phyloP scores from a whole-genome alignment of 1,284 basidiomycete genomes.

The Cystobasidium sp. region DNA sequence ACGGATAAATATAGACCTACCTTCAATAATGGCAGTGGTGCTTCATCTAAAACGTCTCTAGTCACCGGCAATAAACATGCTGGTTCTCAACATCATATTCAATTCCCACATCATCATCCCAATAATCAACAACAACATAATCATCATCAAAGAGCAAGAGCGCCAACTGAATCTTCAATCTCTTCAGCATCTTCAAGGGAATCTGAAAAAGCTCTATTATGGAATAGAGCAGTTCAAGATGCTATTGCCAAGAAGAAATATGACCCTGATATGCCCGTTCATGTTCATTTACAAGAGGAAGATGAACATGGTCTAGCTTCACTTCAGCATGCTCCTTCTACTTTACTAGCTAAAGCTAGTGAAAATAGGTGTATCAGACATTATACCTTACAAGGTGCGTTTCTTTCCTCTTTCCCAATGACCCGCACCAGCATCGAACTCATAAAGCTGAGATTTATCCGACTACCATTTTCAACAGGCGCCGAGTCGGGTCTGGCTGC shows the following conservation, averaged over 20 bases:
- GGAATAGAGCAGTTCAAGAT: slow-evolving; percentile 16
- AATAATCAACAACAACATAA: slow-evolving; percentile 30
- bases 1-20: slow-evolving; percentile 21
- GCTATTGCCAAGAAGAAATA: slow-evolving; percentile 24
- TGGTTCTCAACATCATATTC: not conserved
- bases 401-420: slow-evolving; percentile 57
- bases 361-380: slow-evolving; percentile 60
- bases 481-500: slow-evolving; percentile 73
- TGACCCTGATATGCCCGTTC: slow-evolving; percentile 43
- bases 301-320: slow-evolving; percentile 35
- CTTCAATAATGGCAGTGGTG: slow-evolving; percentile 11
- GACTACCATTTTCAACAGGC: slow-evolving; percentile 10
- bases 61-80: not conserved
- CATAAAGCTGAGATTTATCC: not conserved
- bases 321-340: slow-evolving; percentile 37
- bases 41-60: slow-evolving; percentile 5
- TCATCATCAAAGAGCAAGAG: slow-evolving; percentile 42
- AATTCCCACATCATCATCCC: too few species aligned
- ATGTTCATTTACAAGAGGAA: slow-evolving; percentile 42
- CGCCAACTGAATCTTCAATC: slow-evolving; percentile 16
- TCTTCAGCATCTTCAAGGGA: slow-evolving; percentile 26
- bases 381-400: slow-evolving; percentile 75
- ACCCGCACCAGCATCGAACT: not conserved
- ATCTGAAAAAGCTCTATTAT: slow-evolving; percentile 32
- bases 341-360: slow-evolving; percentile 38